These are phyloP conservation scores for Parachlorella kessleri DNA, from an alignment of 139 green algal genomes.

Conservation along the genomic window DNA sequence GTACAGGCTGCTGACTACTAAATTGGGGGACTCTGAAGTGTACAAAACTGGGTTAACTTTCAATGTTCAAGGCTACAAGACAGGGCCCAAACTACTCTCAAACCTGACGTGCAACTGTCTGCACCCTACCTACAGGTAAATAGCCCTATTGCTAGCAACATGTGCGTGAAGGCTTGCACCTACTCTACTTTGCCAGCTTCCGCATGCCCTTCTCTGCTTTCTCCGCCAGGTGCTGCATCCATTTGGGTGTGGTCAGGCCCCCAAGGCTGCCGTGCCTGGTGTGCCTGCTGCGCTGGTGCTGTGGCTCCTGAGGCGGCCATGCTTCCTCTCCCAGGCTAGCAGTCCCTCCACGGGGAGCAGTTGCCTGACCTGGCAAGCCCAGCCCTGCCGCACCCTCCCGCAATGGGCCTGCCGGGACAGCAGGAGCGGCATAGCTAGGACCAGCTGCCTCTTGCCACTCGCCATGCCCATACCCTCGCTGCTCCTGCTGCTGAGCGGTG, in stretches of 20 bases:
- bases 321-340: background rate
- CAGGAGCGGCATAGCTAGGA: too few species aligned
- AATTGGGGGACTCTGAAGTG: too few species aligned
- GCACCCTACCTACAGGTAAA: too few species aligned
- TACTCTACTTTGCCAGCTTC: conserved; percentile 21
- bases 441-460: too few species aligned
- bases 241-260: background rate
- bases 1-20: too few species aligned
- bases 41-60: too few species aligned
- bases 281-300: background rate
- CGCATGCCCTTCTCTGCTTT: conserved; percentile 20
- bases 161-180: too few species aligned
- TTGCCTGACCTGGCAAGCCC: background rate
- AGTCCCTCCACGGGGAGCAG: background rate
- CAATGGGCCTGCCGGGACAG: background rate
- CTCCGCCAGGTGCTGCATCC: conserved; percentile 14
- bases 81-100: too few species aligned
- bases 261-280: background rate
- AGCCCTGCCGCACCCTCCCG: background rate
- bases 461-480: too few species aligned
- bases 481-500: background rate
- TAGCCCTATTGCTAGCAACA: too few species aligned
- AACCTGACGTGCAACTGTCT: too few species aligned
- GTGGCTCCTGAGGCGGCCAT: background rate
- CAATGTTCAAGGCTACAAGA: too few species aligned